phyloP scores from a whole-genome alignment of 1,284 basidiomycete genomes.

The Serendipita sp. region DNA sequence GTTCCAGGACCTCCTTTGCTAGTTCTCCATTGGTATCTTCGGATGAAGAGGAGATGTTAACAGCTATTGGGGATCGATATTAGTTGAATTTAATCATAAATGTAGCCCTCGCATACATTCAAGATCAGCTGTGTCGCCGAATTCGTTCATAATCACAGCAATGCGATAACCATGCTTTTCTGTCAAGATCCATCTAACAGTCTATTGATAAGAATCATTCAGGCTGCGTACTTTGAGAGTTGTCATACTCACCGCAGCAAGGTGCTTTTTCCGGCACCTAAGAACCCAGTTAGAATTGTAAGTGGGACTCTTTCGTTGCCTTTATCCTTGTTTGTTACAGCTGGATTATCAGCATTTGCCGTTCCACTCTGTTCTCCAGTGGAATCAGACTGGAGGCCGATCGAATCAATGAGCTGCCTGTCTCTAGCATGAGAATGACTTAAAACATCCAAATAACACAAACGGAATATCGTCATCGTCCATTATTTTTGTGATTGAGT shows the following conservation, averaged over 20 bases:
- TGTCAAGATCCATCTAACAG: constrained; percentile 64
- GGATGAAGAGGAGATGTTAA: constrained; percentile 53
- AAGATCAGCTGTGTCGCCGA: constrained; percentile 58
- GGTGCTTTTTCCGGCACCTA: constrained; percentile 51
- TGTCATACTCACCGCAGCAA: constrained; percentile 44
- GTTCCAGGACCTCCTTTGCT: constrained; percentile 63
- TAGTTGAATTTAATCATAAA: background rate
- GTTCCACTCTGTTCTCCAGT: too few relatives aligned
- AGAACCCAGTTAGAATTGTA: constrained; percentile 82
- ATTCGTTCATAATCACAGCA: constrained; percentile 95
- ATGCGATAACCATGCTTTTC: constrained; percentile 87
- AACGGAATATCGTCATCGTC: constrained; percentile 18
- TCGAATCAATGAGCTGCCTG: constrained; percentile 10
- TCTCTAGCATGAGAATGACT: too few relatives aligned
- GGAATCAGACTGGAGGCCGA: constrained; percentile 7
- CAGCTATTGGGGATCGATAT: constrained; percentile 34
- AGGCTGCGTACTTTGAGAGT: background rate
- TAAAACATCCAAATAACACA: constrained; percentile 10
- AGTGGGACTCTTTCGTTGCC: constrained; percentile 46
- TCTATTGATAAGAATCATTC: constrained; percentile 4
- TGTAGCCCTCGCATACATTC: background rate
- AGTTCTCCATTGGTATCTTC: constrained; percentile 36
- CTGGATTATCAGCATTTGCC: background rate
- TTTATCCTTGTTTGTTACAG: constrained; percentile 2
- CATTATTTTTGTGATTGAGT: background rate